phyloP scores from a whole-genome alignment of 2,329 filamentous ascomycete species.

The Aspergillus hortae region DNA sequence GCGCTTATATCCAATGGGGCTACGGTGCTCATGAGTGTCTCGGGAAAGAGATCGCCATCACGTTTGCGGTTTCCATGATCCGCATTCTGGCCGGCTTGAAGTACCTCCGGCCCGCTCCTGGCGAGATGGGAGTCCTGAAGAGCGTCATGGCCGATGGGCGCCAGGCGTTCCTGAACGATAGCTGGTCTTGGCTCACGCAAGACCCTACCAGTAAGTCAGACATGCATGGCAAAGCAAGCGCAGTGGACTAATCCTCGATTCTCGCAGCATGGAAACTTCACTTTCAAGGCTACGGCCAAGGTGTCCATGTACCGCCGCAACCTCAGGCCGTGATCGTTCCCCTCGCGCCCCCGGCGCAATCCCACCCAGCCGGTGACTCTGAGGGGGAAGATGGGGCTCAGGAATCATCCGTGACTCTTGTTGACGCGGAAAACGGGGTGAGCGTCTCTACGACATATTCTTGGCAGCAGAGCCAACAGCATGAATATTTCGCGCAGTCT shows the following conservation, averaged over 20 bases:
- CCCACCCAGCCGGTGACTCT: background rate
- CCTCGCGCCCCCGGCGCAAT: background rate
- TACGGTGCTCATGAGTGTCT: constrained; percentile 49
- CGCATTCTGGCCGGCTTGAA: constrained; percentile 44
- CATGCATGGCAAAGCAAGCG: too few species aligned
- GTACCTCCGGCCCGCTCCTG: constrained; percentile 45
- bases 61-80: constrained; percentile 42
- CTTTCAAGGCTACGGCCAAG: constrained; percentile 6
- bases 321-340: background rate
- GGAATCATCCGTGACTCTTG: background rate
- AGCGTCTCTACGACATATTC: background rate
- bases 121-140: constrained; percentile 46
- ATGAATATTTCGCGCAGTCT: background rate
- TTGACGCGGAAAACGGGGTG: background rate
- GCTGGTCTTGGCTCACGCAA: constrained; percentile 46
- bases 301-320: background rate
- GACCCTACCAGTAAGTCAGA: constrained; percentile 47
- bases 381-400: background rate
- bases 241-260: background rate
- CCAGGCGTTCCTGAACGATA: constrained; percentile 47
- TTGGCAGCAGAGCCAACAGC: background rate
- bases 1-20: constrained; percentile 44
- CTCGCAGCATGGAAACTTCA: constrained; percentile 17
- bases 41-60: constrained; percentile 39
- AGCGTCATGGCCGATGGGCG: constrained; percentile 36